phyloP scores from a whole-genome alignment of 2,329 filamentous ascomycete genomes.

The Ophiostoma quercus region DNA sequence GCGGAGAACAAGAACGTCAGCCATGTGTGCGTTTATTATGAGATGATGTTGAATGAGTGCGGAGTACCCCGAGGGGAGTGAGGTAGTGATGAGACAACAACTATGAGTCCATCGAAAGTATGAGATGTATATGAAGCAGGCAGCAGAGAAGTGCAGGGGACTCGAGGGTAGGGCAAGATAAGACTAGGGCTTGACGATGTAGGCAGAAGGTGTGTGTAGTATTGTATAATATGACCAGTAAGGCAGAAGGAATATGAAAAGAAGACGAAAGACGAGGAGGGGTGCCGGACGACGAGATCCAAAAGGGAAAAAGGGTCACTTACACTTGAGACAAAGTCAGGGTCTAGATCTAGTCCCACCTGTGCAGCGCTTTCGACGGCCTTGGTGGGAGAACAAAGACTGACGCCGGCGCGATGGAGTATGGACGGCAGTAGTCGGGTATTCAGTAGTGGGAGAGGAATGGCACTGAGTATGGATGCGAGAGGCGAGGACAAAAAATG shows the following conservation, averaged over 20 bases:
- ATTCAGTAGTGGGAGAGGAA: not conserved
- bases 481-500: not conserved
- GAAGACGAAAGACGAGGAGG: not conserved
- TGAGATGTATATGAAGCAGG: not conserved
- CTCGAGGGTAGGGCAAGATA: not conserved
- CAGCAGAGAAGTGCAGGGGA: not conserved
- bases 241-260: not conserved
- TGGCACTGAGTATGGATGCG: not conserved
- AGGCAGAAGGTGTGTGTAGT: not conserved
- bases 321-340: constrained; percentile 1
- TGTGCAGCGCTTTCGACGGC: not conserved
- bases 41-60: too few relatives aligned
- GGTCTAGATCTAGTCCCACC: not conserved
- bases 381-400: not conserved
- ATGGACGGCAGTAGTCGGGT: not conserved
- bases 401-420: not conserved
- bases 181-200: not conserved
- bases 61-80: not conserved
- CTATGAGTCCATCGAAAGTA: not conserved
- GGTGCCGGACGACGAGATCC: not conserved
- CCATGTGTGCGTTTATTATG: not conserved
- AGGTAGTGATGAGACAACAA: not conserved
- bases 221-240: not conserved
- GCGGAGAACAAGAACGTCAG: constrained; percentile 35
- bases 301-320: constrained; percentile 10